Percentiles rank a stretch among this genome's conserved stretches.
Conservation (phyloP, 2,329 filamentous ascomycete genomes). For the Paramyrothecium sp. region DNA sequence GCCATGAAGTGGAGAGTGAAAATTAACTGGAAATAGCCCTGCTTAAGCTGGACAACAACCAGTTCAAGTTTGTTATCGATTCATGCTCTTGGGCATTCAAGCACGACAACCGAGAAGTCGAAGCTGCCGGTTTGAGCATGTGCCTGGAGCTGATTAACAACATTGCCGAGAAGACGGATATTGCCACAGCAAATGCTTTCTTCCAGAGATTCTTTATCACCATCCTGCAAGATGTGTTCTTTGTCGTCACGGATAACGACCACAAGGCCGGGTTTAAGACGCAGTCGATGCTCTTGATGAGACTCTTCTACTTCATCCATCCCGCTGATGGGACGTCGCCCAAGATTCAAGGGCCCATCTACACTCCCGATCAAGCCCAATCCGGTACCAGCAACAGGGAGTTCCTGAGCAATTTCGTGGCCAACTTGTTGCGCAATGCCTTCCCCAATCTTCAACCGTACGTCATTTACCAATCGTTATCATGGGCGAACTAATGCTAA, state of each 20-base stretch:
- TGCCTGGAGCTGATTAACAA: slow-evolving; percentile 96
- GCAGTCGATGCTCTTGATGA: slow-evolving; percentile 87
- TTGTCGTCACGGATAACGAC: slow-evolving; percentile 93
- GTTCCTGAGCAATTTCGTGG: slow-evolving; percentile 86
- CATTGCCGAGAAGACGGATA: slow-evolving; percentile 89
- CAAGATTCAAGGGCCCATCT: slow-evolving; percentile 92
- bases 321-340: slow-evolving; percentile 64
- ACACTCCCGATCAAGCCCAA: slow-evolving; percentile 78
- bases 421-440: slow-evolving; percentile 78
- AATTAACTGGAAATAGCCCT: slow-evolving; percentile 51
- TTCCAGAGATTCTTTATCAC: slow-evolving; percentile 97
- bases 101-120: slow-evolving; percentile 97
- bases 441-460: slow-evolving; percentile 92
- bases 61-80: slow-evolving; percentile 99
- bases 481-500: slow-evolving; percentile 29
- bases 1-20: neutral
- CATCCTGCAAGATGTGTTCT: slow-evolving; percentile 97
- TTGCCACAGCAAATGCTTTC: slow-evolving; percentile 84
- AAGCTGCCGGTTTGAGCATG: slow-evolving; percentile 96
- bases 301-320: slow-evolving; percentile 95
- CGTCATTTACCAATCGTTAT: slow-evolving; percentile 33
- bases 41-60: slow-evolving; percentile 88
- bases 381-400: slow-evolving; percentile 85
- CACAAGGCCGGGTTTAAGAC: slow-evolving; percentile 99
- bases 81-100: slow-evolving; percentile 99